A percentile compares a stretch with the other conserved stretches of the same genome.
Evolutionary conservation across 768 basidiomycete genomes (phyloP).

Genomic region (Pleurotus pulmonarius): DNA sequence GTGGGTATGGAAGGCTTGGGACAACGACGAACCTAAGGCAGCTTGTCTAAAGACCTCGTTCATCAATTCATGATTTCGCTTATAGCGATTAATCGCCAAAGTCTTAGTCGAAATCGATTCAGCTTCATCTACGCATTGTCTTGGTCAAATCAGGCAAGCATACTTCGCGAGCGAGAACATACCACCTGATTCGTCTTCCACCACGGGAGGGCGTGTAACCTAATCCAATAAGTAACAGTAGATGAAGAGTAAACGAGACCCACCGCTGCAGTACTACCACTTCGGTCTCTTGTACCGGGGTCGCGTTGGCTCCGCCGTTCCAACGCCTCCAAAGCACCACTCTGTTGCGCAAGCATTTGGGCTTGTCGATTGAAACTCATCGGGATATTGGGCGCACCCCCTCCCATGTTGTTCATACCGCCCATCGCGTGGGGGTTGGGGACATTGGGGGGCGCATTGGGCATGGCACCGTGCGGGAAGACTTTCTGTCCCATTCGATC

Average conservation of each 20-base stretch:
- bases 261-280: conserved; percentile 36
- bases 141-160: too few relatives aligned
- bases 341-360: conserved; percentile 73
- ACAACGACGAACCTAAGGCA: conserved; percentile 47
- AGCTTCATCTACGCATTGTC: conserved; percentile 43
- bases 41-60: conserved; percentile 76
- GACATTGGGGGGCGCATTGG: conserved; percentile 23
- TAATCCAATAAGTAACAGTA: conserved; percentile 2
- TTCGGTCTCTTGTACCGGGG: conserved; percentile 40
- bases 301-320: conserved; percentile 66
- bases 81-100: conserved; percentile 68
- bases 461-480: conserved; percentile 24
- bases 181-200: conserved; percentile 70
- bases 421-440: conserved; percentile 18
- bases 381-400: conserved; percentile 28
- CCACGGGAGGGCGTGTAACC: conserved; percentile 26
- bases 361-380: conserved; percentile 38
- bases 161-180: conserved; percentile 6
- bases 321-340: conserved; percentile 64
- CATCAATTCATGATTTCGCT: conserved; percentile 82
- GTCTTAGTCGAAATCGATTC: conserved; percentile 73
- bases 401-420: conserved; percentile 12
- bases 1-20: background rate
- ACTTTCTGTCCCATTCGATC: conserved; percentile 73
- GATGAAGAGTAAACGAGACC: conserved; percentile 7